A percentile compares a stretch with the other conserved stretches of the same genome.
These are phyloP conservation scores for Aspergillus vadensis DNA, from an alignment of 2,329 filamentous ascomycete species.

Conservation along the genomic window DNA sequence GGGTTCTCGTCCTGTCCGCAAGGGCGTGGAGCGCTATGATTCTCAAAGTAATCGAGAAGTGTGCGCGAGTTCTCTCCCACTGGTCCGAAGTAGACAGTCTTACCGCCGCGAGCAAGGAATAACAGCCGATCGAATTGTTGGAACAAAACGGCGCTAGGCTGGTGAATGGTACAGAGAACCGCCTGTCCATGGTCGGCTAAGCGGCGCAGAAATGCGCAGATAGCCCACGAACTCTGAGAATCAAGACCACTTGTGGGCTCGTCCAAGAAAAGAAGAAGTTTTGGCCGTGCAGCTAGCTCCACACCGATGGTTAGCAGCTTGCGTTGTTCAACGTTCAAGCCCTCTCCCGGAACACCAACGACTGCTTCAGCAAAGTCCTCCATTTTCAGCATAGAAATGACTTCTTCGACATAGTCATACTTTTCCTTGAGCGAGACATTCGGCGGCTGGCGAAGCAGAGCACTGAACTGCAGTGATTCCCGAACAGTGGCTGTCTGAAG, in stretches of 20 bases:
- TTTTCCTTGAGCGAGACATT: conserved; percentile 72
- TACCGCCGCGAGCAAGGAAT: conserved; percentile 65
- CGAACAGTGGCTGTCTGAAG: conserved; percentile 81
- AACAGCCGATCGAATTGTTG: conserved; percentile 71
- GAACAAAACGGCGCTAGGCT: conserved; percentile 88
- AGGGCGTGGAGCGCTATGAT: conserved; percentile 56
- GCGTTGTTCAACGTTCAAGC: conserved; percentile 62
- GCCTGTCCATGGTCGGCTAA: conserved; percentile 84
- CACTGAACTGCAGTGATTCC: conserved; percentile 82
- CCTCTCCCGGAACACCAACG: conserved; percentile 83
- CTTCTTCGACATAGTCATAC: conserved; percentile 80
- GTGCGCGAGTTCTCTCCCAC: conserved; percentile 61
- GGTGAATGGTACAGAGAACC: conserved; percentile 90
- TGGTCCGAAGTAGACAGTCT: conserved; percentile 68
- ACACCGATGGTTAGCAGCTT: conserved; percentile 87
- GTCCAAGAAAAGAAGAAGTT: conserved; percentile 83
- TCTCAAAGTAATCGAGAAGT: conserved; percentile 64
- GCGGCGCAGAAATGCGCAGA: conserved; percentile 80
- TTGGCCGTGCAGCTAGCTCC: conserved; percentile 86
- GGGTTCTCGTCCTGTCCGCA: conserved; percentile 66
- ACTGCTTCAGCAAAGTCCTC: conserved; percentile 83
- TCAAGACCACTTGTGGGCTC: conserved; percentile 88
- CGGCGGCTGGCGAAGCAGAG: conserved; percentile 77
- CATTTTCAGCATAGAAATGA: conserved; percentile 87
- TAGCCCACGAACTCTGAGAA: conserved; percentile 87